Base-by-base conservation (phyloP, 306 rosid species). In the Cucumis hystrix region DNA sequence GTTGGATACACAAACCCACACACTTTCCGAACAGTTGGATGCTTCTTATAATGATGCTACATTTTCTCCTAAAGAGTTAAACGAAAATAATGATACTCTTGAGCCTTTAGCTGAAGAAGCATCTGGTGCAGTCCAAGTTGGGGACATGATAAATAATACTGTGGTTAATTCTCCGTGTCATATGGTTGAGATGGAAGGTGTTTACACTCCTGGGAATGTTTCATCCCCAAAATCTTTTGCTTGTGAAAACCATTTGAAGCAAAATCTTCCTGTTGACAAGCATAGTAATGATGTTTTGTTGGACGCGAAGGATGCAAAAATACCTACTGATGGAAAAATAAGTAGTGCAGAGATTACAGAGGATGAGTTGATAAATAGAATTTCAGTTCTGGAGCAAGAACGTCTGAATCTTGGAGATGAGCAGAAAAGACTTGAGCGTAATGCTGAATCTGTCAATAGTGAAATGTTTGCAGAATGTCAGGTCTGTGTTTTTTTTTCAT, bases 381-480 rank as follows among this genome's bases (percentile, higher is more conserved):
- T 94, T 77, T 80, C 72, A 62, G 69, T 84, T 79, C 91, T 94
- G 59, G 90, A 77, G 80, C 85, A 89, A 84, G 98, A 91, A 79
- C 85, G 84, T 81, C 25, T 75, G 82, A 85, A 77, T 81, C 83
- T 94, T 40, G 95, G 88, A 76, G 84, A 81, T 79, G 95, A 94
- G 83, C 98, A 84, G 86, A 89, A 87, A 83, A 87, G 83, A 88
- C 87, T 90, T 75, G 98, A 91, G 83, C 97, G 96, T 72, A 87
- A 94, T 87, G 96, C 96, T 61, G 98, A 94, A 71, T 86, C 95
- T 73, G 96, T 89, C 75, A 89, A 89, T 84, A 80, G 95, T 71
- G 98, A 91, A 83, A 86, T 94, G 86, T 94, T 89, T 77, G 86
- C 90, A 54, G 98, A 94, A 78, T 94, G 98, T 83, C 98, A 94